A percentile compares a stretch with the other conserved stretches of the same genome.
Evolutionary conservation across 352 stramenopile species (phyloP).

Genomic region (Globisporangium camurandrum): DNA sequence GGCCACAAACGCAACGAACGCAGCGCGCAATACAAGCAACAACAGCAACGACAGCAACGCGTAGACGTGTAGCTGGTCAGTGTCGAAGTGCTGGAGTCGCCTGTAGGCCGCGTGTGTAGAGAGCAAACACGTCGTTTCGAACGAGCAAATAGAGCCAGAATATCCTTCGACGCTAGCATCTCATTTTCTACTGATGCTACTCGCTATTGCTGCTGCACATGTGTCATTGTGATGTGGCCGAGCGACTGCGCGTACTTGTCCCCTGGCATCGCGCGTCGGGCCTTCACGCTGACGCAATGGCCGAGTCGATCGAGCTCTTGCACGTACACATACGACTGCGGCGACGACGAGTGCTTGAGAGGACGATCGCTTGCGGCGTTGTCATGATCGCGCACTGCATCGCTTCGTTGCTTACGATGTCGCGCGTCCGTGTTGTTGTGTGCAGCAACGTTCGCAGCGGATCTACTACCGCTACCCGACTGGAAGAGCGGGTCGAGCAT

Average conservation of each 20-base stretch:
- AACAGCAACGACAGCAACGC: constrained; percentile 2
- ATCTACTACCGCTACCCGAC: constrained; percentile 1
- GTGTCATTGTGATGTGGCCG: constrained; percentile 21
- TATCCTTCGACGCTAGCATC: no score
- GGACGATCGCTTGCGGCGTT: no score
- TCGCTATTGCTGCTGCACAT: not conserved
- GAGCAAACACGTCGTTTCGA: no score
- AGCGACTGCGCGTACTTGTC: constrained; percentile 45
- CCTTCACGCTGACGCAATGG: constrained; percentile 43
- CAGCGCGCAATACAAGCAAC: not conserved
- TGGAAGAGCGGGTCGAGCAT: constrained; percentile 74
- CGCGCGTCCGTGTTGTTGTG: constrained; percentile 4
- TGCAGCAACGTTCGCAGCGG: not conserved
- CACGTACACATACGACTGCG: constrained; percentile 19
- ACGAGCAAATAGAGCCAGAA: not conserved
- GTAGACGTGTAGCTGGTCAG: not conserved
- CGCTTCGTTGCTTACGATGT: no score
- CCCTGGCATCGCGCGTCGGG: constrained; percentile 20
- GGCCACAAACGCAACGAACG: constrained; percentile 14
- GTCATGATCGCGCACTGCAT: not conserved
- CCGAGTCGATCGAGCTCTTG: constrained; percentile 39
- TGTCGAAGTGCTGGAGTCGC: no score
- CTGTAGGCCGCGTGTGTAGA: no score
- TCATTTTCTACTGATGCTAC: no score
- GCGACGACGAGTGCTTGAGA: no score